Evolutionary conservation across 2,329 filamentous ascomycete genomes (phyloP), one percentile per base, ranked within the genome.

Genomic region (Fusarium dlaminii): DNA sequence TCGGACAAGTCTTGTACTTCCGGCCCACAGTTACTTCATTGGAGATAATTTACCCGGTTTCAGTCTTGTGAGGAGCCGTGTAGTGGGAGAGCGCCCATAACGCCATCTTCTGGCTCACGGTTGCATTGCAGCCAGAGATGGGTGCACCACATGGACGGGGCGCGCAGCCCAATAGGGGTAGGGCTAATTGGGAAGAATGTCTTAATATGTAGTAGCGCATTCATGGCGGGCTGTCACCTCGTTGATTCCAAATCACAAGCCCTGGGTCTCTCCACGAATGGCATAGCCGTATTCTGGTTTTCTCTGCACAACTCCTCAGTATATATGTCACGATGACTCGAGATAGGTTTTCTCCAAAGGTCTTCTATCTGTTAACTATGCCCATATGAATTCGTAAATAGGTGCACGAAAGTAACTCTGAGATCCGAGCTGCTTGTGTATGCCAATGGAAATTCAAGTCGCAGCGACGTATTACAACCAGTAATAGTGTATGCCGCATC

Each of bases 51-150:
- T 49, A n/a, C 8, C 10, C 15, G 29, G 46, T 13, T n/a, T 30
- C 46, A 13, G 22, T 1, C 8, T 13, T 2, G 7, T 0, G 14
- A n/a, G 9, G 6, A 1, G 20, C 10, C 27, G 10, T n/a, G 14
- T n/a, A 22, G 6, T 22, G 9, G 7, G 1, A 17, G 27, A 48
- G 3, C 5, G 20, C 9, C 14, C 0, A 10, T 9, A 15, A 11
- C 6, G 9, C 7, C 6, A 17, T n/a, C 5, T 17, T 9, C 5
- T 9, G 14, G 5, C 18, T n/a, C 9, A 12, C 5, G 3, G 29
- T n/a, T 30, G 14, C 22, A 49, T 30, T 9, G 20, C 10, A 30
- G 10, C 20, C 3, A n/a, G 14, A 49, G 3, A 2, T 5, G 29
- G 29, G 22, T 8, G 29, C 0, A 13, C 32, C 46, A 49, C 29